Conservation (phyloP, 2,329 filamentous ascomycete species). For the Canariomyces notabilis region DNA sequence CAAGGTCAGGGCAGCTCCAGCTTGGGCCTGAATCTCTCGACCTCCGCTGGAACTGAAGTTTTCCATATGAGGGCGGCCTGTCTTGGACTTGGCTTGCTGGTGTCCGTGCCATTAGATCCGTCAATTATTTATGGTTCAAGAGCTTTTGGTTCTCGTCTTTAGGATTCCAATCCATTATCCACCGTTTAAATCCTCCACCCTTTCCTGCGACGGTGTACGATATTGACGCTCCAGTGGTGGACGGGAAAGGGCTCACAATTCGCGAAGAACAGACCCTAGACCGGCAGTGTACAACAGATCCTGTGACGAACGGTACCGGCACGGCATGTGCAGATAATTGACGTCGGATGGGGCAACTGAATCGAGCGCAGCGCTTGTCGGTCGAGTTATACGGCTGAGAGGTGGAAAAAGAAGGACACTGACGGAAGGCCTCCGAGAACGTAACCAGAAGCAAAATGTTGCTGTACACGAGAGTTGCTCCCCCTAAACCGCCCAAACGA, state of each 20-base stretch:
- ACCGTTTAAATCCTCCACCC: neutral
- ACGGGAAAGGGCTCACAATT: neutral
- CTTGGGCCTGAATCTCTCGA: neutral
- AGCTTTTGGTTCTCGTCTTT: neutral
- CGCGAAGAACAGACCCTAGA: neutral
- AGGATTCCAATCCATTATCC: neutral
- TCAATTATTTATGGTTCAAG: neutral
- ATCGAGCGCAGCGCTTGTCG: neutral
- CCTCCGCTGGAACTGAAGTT: neutral
- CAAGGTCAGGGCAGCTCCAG: neutral
- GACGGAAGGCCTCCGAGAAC: neutral
- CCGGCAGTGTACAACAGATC: neutral
- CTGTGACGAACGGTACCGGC: neutral
- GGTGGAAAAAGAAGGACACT: too few relatives aligned
- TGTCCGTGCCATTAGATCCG: neutral
- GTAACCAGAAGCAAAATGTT: constrained; percentile 38
- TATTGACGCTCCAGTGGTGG: neutral
- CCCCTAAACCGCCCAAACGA: constrained; percentile 54
- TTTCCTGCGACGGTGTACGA: neutral
- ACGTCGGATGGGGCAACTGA: neutral
- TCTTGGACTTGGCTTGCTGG: neutral
- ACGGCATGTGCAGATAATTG: neutral
- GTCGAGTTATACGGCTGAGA: too few relatives aligned
- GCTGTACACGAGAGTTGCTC: constrained; percentile 52
- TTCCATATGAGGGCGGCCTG: neutral